A percentile compares a stretch with the other conserved stretches of the same genome.
Conservation (phyloP, 2,329 filamentous ascomycete species). For the Rhinocladiella similis region DNA sequence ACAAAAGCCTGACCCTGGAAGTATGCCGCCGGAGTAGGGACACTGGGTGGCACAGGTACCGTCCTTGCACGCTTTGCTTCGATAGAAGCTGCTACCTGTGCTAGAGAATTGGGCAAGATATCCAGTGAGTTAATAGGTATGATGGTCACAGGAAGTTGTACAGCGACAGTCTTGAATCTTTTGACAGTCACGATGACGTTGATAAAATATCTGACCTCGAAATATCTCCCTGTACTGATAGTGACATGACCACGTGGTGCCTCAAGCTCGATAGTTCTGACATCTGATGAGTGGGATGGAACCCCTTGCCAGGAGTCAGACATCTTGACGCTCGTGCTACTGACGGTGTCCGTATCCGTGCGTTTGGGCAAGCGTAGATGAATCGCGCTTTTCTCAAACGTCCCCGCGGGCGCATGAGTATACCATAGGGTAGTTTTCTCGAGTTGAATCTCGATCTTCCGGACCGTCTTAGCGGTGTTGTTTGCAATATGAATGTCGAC, state of each 20-base stretch:
- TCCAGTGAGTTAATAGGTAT: slow-evolving; percentile 61
- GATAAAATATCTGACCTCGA: slow-evolving; percentile 58
- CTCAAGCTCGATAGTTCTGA: slow-evolving; percentile 6
- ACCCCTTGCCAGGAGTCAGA: slow-evolving; percentile 51
- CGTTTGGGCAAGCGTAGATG: slow-evolving; percentile 55
- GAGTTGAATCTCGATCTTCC: slow-evolving; percentile 52
- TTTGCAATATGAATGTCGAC: slow-evolving; percentile 56
- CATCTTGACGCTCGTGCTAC: slow-evolving; percentile 44
- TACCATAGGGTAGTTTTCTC: slow-evolving; percentile 39
- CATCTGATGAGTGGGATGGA: slow-evolving; percentile 24
- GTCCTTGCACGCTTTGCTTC: slow-evolving; percentile 48
- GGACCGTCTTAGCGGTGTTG: slow-evolving; percentile 48
- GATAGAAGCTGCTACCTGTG: slow-evolving; percentile 56
- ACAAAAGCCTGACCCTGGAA: slow-evolving; percentile 54
- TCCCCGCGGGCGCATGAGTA: slow-evolving; percentile 47
- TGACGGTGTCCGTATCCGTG: slow-evolving; percentile 51
- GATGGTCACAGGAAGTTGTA: slow-evolving; percentile 57
- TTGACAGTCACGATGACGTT: slow-evolving; percentile 50
- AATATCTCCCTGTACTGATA: slow-evolving; percentile 49
- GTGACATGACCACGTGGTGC: slow-evolving; percentile 20
- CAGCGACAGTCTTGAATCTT: slow-evolving; percentile 51
- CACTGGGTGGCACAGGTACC: slow-evolving; percentile 28
- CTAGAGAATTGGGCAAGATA: slow-evolving; percentile 52
- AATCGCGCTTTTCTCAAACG: slow-evolving; percentile 49
- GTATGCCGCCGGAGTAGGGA: slow-evolving; percentile 23